Percentiles rank a stretch among this genome's conserved stretches.
Evolutionary conservation across 139 green algal species (phyloP).

Genomic region (Klebsormidium nitens): DNA sequence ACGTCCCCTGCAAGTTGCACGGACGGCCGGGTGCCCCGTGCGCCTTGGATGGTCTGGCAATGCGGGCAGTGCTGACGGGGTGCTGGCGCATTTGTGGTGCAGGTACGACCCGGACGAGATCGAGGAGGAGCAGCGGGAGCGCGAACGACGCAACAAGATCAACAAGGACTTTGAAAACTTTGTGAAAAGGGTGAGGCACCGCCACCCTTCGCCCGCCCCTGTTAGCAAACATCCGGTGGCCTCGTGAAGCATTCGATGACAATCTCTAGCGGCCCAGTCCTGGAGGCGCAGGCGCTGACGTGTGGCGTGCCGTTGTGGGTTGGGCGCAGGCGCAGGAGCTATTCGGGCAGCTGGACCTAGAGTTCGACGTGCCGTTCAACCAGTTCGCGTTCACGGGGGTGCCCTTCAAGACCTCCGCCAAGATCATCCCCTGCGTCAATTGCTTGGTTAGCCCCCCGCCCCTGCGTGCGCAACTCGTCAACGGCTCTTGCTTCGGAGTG

Average conservation of each 20-base stretch:
- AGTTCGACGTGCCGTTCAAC: constrained; percentile 97
- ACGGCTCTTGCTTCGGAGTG: too few species aligned
- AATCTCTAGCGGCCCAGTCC: too few species aligned
- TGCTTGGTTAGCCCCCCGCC: constrained; percentile 62
- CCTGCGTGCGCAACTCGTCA: too few species aligned
- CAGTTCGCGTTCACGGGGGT: constrained; percentile 93
- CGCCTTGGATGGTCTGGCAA: neutral
- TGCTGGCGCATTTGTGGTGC: neutral
- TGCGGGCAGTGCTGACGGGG: neutral
- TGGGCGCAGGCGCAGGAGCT: constrained; percentile 61
- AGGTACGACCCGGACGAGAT: constrained; percentile 98
- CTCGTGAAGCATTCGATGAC: too few species aligned
- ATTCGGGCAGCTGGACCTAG: constrained; percentile 70
- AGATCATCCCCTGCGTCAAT: constrained; percentile 92
- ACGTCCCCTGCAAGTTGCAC: constrained; percentile 1
- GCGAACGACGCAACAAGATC: constrained; percentile 85
- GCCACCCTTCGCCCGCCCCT: too few species aligned
- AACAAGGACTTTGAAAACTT: constrained; percentile 80
- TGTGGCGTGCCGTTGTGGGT: too few species aligned
- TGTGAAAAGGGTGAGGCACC: constrained; percentile 45
- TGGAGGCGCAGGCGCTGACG: too few species aligned
- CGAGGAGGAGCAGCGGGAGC: constrained; percentile 96
- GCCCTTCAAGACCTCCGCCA: constrained; percentile 67
- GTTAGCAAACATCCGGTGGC: too few species aligned
- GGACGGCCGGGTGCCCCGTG: neutral